Base-by-base conservation (phyloP, 2,329 filamentous ascomycete species). In the Lasiodiplodia hormozganensis region DNA sequence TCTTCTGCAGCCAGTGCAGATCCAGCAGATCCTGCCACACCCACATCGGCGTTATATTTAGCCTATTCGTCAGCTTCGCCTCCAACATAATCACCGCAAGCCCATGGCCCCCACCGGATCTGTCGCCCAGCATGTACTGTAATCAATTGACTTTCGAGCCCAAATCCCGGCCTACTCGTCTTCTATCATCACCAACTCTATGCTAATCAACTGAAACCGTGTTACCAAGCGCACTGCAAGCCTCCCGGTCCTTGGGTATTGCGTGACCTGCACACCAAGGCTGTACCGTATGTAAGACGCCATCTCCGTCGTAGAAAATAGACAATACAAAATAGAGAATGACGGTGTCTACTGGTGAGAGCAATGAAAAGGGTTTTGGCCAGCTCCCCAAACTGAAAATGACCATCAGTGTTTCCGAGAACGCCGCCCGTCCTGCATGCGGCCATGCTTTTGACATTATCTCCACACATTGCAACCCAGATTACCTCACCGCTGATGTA, bases 371-470 rank as follows among this genome's bases (percentile, higher is more conserved):
- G 31, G 47, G 28, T 53, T 40, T 62, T 51, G 43, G 58, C 31
- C 58, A 62, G 58, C 4, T 51, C 47, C 60, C 60, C 16, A 11
- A 53, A 64, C 60, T 53, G 60, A 49, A 52, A 51, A 16, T 18
- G 52, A 51, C n/a, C 14, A 34, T n/a, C 43, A 18, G 8, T 52
- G 47, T 12, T 23, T 38, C 47, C 58, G 14, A 62, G 11, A 57
- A 34, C 47, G 25, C 47, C 57, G 38, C 60, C 60, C 47, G 47
- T 53, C 47, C 47, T 31, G 14, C 25, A 64, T 64, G 60, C 60
- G 60, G 60, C 60, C 51, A 21, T 49, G 43, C 60, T 52, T 64
- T 52, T 64, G 60, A 64, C 36, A 52, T 64, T 64, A 64, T 62
- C 60, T 38, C 60, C 60, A n/a, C n/a, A 51, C 21, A n/a, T 64